Base-by-base conservation (phyloP, 441 rosid species). In the Bocquillonia castaneifolia region DNA sequence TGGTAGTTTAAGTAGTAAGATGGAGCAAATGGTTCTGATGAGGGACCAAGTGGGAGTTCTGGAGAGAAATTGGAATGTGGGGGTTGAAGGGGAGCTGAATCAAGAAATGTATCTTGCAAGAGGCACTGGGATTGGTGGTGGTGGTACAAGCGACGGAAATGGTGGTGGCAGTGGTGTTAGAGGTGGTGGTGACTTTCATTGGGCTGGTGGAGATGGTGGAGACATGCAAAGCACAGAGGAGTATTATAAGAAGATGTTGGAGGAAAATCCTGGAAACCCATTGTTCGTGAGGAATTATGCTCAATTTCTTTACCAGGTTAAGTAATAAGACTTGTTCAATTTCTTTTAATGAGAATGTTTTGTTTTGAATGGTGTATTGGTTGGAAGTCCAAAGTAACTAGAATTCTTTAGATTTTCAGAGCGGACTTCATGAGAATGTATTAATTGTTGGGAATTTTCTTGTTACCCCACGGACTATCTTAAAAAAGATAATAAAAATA, bases 211-310 rank as follows among this genome's bases (percentile, higher is more conserved):
- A 61, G 80, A 77, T 37, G 80, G 76, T 4, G 83, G 71, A 54
- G 76, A 84, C 22, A 61, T 70, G 26, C 66, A 52, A 23, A 80
- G 75, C 42, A 66, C 79, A 4, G 89, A 84, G 63, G 83, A 80
- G 77, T 72, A 78, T 45, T 84, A 79, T 51, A 86, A 73, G 83
- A 81, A 64, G 67, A 81, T 83, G 89, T 70, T 86, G 66, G 70
- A 79, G 66, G 81, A 83, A 62, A 80, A 83, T 75, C 93, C 90
- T 8, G 80, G 80, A 59, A 79, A 81, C 74, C 60, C 90, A 28
- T 71, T 88, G 79, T 71, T 84, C 40, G 40, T 86, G 53, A 66
- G 86, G 67, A 88, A 88, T 69, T 86, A 86, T 78, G 93, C 89
- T 47, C 79, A 78, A n/a, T 88, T 81, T 72, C 59, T 84, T 51